Evolutionary conservation across 345 rosid genomes (phyloP).

Genomic region (Melaleuca alternifolia): DNA sequence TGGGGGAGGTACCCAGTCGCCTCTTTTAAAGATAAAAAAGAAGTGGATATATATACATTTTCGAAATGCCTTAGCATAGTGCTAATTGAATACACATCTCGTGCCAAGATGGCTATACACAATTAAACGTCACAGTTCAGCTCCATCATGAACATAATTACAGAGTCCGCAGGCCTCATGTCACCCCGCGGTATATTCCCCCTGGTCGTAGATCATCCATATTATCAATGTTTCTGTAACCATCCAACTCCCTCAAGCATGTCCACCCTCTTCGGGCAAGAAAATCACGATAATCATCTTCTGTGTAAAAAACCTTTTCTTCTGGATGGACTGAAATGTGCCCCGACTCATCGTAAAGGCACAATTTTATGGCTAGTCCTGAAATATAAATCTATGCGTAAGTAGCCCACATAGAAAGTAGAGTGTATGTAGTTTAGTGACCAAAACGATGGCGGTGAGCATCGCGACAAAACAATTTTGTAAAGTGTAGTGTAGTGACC

Average conservation of each 20-base stretch:
- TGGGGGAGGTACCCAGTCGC: neutral
- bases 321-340: constrained; percentile 77
- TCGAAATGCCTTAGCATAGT: neutral
- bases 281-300: constrained; percentile 85
- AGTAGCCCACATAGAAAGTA: neutral
- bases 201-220: constrained; percentile 92
- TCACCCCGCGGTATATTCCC: constrained; percentile 66
- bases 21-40: neutral
- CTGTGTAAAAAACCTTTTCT: constrained; percentile 78
- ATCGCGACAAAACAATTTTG: no score
- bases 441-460: no score
- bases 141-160: neutral
- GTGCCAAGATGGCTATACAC: neutral
- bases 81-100: neutral
- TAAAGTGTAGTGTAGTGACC: neutral
- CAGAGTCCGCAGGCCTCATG: constrained; percentile 12
- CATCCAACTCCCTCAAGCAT: constrained; percentile 69
- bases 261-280: constrained; percentile 63
- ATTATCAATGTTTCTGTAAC: constrained; percentile 65
- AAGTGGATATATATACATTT: neutral
- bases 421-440: no score
- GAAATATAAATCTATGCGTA: neutral
- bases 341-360: constrained; percentile 75
- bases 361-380: constrained; percentile 79
- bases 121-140: neutral